These are phyloP conservation scores for Fraxinus baroniana DNA, from an alignment of 305 asterid genomes.

Conservation along the genomic window DNA sequence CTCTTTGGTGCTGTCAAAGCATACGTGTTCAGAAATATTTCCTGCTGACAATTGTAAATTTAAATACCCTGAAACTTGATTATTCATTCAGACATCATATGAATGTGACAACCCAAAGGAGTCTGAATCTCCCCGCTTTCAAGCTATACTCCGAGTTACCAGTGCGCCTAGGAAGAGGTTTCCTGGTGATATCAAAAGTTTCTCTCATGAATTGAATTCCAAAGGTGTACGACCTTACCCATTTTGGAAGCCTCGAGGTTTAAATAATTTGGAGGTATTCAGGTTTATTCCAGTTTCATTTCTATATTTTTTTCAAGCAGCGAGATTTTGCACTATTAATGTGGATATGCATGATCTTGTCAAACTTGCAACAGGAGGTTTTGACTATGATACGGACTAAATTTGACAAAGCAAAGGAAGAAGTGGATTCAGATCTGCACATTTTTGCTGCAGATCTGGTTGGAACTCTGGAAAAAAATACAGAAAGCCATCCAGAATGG, in stretches of 20 bases:
- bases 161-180: constrained; percentile 98
- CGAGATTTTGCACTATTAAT: constrained; percentile 19
- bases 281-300: constrained; percentile 5
- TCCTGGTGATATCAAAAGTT: constrained; percentile 97
- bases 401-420: constrained; percentile 99
- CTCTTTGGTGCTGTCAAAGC: constrained; percentile 26
- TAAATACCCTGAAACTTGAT: constrained; percentile 18
- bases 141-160: constrained; percentile 98
- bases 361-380: constrained; percentile 66
- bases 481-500: constrained; percentile 92
- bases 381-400: constrained; percentile 80
- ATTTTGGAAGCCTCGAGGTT: constrained; percentile 93
- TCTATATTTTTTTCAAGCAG: constrained; percentile 8
- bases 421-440: constrained; percentile 94
- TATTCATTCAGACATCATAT: constrained; percentile 59
- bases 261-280: constrained; percentile 92
- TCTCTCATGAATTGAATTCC: constrained; percentile 96
- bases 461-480: constrained; percentile 88
- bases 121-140: constrained; percentile 98
- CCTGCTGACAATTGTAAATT: constrained; percentile 13
- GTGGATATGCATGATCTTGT: constrained; percentile 24
- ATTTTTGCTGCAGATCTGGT: constrained; percentile 94
- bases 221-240: constrained; percentile 99
- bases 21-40: constrained; percentile 13
- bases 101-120: constrained; percentile 99